These are phyloP conservation scores for Aspergillus sp. DNA, from an alignment of 2,329 filamentous ascomycete species.

Conservation along the genomic window DNA sequence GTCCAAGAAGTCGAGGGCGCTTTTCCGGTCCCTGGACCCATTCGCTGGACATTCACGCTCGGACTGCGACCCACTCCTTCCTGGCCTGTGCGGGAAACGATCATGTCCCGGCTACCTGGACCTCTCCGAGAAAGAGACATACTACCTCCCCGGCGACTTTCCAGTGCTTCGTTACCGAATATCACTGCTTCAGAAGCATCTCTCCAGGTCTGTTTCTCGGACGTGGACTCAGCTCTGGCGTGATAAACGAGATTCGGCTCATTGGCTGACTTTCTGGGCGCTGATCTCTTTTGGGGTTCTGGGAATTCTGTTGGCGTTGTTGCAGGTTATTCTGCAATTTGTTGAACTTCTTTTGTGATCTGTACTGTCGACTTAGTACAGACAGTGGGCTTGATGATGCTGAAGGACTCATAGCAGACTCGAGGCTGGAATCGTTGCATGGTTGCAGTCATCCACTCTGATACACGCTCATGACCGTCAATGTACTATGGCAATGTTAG, in stretches of 20 bases:
- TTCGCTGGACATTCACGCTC: background rate
- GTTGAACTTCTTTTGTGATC: too few relatives aligned
- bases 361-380: too few relatives aligned
- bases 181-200: background rate
- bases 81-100: background rate
- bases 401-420: too few relatives aligned
- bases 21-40: conserved; percentile 2
- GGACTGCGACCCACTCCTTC: background rate
- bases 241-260: conserved; percentile 1
- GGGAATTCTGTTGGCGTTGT: conserved; percentile 3
- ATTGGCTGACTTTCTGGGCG: conserved; percentile 2
- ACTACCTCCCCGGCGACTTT: background rate
- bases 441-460: too few relatives aligned
- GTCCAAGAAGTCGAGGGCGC: conserved; percentile 1
- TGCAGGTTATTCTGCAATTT: conserved; percentile 3
- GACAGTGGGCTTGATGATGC: too few relatives aligned
- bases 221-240: conserved; percentile 1
- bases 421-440: too few relatives aligned
- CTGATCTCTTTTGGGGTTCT: conserved; percentile 3
- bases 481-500: too few relatives aligned
- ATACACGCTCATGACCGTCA: too few relatives aligned
- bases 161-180: background rate
- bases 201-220: background rate
- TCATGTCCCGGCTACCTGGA: background rate
- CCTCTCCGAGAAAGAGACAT: background rate